phyloP scores from a whole-genome alignment of 805 yeast genomes.

The Grigorovia humatica region DNA sequence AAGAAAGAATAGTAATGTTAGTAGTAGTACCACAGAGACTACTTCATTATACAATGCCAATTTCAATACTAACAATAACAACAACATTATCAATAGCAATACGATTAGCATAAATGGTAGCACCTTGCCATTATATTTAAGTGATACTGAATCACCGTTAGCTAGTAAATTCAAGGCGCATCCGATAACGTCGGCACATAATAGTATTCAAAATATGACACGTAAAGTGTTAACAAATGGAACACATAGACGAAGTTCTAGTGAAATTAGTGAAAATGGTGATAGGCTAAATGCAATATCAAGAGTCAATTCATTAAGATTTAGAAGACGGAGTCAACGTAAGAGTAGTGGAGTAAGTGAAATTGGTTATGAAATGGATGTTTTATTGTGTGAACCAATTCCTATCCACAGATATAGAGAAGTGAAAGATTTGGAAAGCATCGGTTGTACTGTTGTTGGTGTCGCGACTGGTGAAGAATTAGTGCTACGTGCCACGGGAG shows the following conservation, averaged over 20 bases:
- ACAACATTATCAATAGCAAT: background rate
- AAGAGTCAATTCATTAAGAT: conserved; percentile 19
- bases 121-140: conserved; percentile 6
- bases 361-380: conserved; percentile 38
- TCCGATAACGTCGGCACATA: conserved; percentile 7
- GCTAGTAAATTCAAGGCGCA: conserved; percentile 21
- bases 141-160: conserved; percentile 16
- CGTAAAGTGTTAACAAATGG: conserved; percentile 23
- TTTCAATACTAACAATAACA: conserved; percentile 1
- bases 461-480: conserved; percentile 76
- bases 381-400: conserved; percentile 77
- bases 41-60: background rate
- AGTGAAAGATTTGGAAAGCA: conserved; percentile 47
- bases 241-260: conserved; percentile 15
- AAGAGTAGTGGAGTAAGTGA: conserved; percentile 17
- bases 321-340: conserved; percentile 23
- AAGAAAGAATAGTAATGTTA: conserved; percentile 17
- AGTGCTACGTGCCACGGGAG: conserved; percentile 70
- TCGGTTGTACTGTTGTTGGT: conserved; percentile 74
- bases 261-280: conserved; percentile 8
- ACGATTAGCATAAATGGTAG: background rate
- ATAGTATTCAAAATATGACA: background rate
- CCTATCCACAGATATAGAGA: conserved; percentile 69
- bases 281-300: conserved; percentile 22
- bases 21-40: conserved; percentile 2